Evolutionary conservation across 306 rosid species (phyloP), one percentile per base, ranked within the genome.

Genomic region (Dryas drummondii): DNA sequence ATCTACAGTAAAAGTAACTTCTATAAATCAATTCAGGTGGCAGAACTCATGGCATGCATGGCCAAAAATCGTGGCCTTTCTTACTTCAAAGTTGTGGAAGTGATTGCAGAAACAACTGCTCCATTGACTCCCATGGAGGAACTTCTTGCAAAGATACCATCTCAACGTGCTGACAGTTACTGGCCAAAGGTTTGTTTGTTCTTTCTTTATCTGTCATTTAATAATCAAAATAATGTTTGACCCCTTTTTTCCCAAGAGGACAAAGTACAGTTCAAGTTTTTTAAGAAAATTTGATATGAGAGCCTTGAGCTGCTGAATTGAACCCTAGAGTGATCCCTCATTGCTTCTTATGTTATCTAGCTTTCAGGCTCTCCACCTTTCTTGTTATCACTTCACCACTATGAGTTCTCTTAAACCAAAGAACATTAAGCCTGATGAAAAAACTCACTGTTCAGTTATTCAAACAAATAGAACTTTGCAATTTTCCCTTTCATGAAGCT

Each of bases 71-170:
- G 72, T 7, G 85, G 75, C 58, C 86, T 90, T 75, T 86, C 98
- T 14, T 90, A 73, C 80, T 94, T 88, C 77, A 94, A 94, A 94
- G 88, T 94, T 70, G 87, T 94, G 42, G 98, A 94, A 84, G 97
- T 81, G 54, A 73, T 91, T 78, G 98, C 98, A 12, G 97, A 88
- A 87, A 94, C 97, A 63, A 91, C 93, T 70, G 97, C 93, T 13
- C 97, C 97, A 0, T 75, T 90, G 77, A 91, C 83, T 78, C 94
- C 97, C 66, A 14, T 82, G 70, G 98, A 90, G 77, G 86, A 91
- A 65, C 97, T 94, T 86, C 94, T 94, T 68, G 75, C 72, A 77
- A 90, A 78, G 83, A 90, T 91, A 75, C 98, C 97, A 60, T 86
- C 97, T 81, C 89, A 91, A 77, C 88, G 93, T 47, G 70, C 85